A percentile compares a stretch with the other conserved stretches of the same genome.
These are phyloP conservation scores for Cercophora scortea DNA, from an alignment of 495 filamentous ascomycete species.

Conservation along the genomic window DNA sequence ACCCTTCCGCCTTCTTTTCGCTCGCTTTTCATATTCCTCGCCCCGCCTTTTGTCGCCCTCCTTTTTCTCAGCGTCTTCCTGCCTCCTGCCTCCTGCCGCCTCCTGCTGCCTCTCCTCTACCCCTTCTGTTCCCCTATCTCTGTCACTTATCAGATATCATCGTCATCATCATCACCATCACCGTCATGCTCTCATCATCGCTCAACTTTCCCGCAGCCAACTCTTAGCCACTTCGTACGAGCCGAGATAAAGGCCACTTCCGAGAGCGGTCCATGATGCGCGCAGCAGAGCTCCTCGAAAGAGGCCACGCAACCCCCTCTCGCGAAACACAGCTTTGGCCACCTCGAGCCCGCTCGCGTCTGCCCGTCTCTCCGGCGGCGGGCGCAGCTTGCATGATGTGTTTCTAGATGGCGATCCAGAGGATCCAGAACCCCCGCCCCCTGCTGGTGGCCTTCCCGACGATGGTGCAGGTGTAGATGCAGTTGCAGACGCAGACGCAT, in stretches of 20 bases:
- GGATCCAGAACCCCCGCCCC: background rate
- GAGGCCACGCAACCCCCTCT: conserved; percentile 62
- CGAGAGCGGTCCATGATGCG: conserved; percentile 71
- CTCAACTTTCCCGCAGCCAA: conserved; percentile 43
- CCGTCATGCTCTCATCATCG: background rate
- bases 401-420: too few species aligned
- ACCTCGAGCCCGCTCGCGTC: conserved; percentile 42
- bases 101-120: background rate
- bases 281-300: conserved; percentile 72
- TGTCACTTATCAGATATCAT: too few species aligned
- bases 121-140: too few species aligned
- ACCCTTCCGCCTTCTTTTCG: background rate
- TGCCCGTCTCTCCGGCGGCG: background rate
- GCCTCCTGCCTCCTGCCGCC: background rate
- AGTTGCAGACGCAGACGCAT: conserved; percentile 12
- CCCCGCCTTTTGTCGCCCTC: too few species aligned
- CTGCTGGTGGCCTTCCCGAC: conserved; percentile 12
- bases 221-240: conserved; percentile 74
- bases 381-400: background rate
- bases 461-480: conserved; percentile 8
- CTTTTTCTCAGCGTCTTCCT: too few species aligned
- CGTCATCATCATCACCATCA: background rate
- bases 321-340: conserved; percentile 49
- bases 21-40: background rate
- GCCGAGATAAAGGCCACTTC: conserved; percentile 76